A percentile compares a stretch with the other conserved stretches of the same genome.
Evolutionary conservation across 345 rosid species (phyloP).

Genomic region (Psidium guajava): DNA sequence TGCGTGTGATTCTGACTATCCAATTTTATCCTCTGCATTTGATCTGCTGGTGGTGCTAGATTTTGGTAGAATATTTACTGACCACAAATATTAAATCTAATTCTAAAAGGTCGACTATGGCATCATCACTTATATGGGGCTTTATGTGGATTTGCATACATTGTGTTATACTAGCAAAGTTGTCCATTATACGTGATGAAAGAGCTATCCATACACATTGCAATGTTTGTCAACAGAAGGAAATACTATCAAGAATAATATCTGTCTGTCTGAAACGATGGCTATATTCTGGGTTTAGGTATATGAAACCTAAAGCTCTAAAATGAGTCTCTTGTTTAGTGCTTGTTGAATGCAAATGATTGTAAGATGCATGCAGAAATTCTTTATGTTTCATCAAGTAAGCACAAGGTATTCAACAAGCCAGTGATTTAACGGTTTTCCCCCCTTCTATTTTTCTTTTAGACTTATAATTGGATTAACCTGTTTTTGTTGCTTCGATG

Average conservation of each 20-base stretch:
- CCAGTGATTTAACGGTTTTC: background rate
- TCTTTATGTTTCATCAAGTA: background rate
- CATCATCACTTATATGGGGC: background rate
- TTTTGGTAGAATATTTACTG: background rate
- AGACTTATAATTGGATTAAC: background rate
- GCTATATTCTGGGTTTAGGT: background rate
- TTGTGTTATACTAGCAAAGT: background rate
- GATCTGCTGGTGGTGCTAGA: background rate
- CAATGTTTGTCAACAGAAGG: background rate
- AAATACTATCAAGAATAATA: background rate
- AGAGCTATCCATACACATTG: background rate
- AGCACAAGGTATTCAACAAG: background rate
- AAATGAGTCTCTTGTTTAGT: background rate
- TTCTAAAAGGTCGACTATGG: background rate
- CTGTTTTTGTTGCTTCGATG: background rate
- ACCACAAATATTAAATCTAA: background rate
- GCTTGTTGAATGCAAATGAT: background rate
- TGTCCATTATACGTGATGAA: background rate
- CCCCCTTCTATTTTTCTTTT: background rate
- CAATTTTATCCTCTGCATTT: background rate
- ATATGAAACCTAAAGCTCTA: background rate
- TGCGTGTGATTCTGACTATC: background rate
- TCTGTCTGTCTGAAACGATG: background rate
- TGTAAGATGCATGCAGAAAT: background rate
- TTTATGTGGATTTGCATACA: background rate